Conservation (phyloP, 2,329 filamentous ascomycete species). For the Alternaria gaisen region DNA sequence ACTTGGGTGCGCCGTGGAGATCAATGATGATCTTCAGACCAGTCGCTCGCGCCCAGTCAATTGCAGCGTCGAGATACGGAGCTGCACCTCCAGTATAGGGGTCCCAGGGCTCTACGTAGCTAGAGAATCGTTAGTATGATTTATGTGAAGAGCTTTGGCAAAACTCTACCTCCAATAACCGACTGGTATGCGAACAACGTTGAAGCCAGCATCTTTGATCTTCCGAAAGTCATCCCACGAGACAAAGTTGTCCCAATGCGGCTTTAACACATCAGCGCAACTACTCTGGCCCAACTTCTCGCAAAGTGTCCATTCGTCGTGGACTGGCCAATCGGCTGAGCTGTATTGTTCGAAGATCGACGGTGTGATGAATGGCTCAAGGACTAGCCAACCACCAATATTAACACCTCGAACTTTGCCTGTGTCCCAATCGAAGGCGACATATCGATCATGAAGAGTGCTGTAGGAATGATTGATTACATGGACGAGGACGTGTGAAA, state of each 20-base stretch:
- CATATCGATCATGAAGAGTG: constrained; percentile 19
- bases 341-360: constrained; percentile 59
- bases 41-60: constrained; percentile 63
- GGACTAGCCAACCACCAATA: constrained; percentile 47
- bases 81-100: constrained; percentile 63
- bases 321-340: constrained; percentile 43
- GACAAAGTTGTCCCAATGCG: constrained; percentile 63
- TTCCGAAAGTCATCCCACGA: constrained; percentile 62
- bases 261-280: constrained; percentile 55
- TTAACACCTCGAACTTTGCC: constrained; percentile 52
- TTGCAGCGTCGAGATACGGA: constrained; percentile 63
- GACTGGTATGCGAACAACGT: constrained; percentile 66
- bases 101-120: constrained; percentile 48
- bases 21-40: constrained; percentile 66
- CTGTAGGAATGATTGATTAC: constrained; percentile 3
- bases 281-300: constrained; percentile 58
- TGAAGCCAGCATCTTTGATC: constrained; percentile 65
- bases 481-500: background rate
- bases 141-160: background rate
- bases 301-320: constrained; percentile 62
- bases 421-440: constrained; percentile 53
- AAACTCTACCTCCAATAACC: constrained; percentile 65
- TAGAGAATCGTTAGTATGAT: background rate
- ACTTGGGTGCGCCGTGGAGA: constrained; percentile 61
- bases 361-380: constrained; percentile 63